A percentile compares a stretch with the other conserved stretches of the same genome.
These are phyloP conservation scores for Turritis glabra DNA, from an alignment of 345 rosid genomes.

Conservation along the genomic window DNA sequence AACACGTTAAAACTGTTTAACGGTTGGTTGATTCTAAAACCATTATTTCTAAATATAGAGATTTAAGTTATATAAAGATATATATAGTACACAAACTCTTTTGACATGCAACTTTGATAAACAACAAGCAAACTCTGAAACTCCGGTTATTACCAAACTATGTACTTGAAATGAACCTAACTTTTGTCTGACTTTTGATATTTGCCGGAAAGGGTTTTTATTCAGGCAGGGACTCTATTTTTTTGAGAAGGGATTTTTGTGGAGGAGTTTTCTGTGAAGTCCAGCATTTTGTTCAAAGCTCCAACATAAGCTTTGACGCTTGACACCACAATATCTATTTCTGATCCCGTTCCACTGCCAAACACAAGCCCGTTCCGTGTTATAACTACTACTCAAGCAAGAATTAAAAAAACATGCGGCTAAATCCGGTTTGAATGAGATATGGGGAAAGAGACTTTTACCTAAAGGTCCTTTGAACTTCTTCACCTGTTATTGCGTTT, in stretches of 20 bases:
- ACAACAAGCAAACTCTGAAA: constrained; percentile 13
- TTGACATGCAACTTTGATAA: neutral
- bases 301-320: constrained; percentile 88
- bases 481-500: constrained; percentile 64
- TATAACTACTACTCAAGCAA: constrained; percentile 1
- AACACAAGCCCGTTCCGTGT: neutral
- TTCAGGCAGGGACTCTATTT: constrained; percentile 48
- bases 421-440: neutral
- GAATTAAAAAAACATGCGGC: neutral
- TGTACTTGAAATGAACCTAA: constrained; percentile 19
- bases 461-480: constrained; percentile 71
- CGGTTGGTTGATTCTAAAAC: neutral
- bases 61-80: neutral
- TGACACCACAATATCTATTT: constrained; percentile 88
- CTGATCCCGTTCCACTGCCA: constrained; percentile 78
- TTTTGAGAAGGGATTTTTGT: constrained; percentile 35
- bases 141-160: constrained; percentile 14
- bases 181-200: neutral
- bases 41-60: constrained; percentile 20
- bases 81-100: constrained; percentile 21
- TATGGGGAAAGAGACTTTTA: constrained; percentile 27
- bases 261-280: constrained; percentile 48
- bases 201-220: neutral
- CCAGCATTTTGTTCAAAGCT: constrained; percentile 89
- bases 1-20: neutral